These are phyloP conservation scores for Pseudogymnoascus sp. DNA, from an alignment of 2,329 filamentous ascomycete species.

Conservation along the genomic window DNA sequence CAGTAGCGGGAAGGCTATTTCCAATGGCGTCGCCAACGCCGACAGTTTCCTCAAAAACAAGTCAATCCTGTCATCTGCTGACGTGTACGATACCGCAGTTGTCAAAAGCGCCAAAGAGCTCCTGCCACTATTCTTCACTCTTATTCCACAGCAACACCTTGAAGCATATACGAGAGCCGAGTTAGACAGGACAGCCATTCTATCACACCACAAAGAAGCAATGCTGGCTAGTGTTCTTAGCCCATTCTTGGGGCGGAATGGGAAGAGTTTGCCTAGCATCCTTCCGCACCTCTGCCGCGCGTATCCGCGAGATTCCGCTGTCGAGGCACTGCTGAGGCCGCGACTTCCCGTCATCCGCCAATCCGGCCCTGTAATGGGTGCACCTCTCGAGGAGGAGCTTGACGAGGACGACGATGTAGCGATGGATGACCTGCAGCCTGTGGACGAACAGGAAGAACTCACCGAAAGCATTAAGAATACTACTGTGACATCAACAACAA, in stretches of 20 bases:
- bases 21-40: slow-evolving; percentile 48
- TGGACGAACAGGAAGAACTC: slow-evolving; percentile 13
- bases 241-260: slow-evolving; percentile 56
- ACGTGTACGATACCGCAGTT: slow-evolving; percentile 37
- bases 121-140: slow-evolving; percentile 52
- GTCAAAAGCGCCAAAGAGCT: slow-evolving; percentile 50
- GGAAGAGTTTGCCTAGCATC: slow-evolving; percentile 61
- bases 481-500: background rate
- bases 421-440: background rate
- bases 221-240: slow-evolving; percentile 79
- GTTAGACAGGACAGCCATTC: slow-evolving; percentile 72
- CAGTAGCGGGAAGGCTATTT: slow-evolving; percentile 5
- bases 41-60: slow-evolving; percentile 58
- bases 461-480: slow-evolving; percentile 23
- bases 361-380: slow-evolving; percentile 21
- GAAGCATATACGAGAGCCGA: slow-evolving; percentile 64
- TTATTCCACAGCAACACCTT: slow-evolving; percentile 57
- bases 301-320: slow-evolving; percentile 51
- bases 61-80: slow-evolving; percentile 19
- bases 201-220: slow-evolving; percentile 58
- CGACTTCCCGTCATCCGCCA: slow-evolving; percentile 36
- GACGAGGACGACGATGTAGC: slow-evolving; percentile 10
- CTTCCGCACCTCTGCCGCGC: slow-evolving; percentile 67
- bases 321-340: slow-evolving; percentile 60
- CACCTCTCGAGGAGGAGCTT: slow-evolving; percentile 18